Conservation (phyloP, 192 early-diverging fungal genomes). For the Irineochytrium annulatum region DNA sequence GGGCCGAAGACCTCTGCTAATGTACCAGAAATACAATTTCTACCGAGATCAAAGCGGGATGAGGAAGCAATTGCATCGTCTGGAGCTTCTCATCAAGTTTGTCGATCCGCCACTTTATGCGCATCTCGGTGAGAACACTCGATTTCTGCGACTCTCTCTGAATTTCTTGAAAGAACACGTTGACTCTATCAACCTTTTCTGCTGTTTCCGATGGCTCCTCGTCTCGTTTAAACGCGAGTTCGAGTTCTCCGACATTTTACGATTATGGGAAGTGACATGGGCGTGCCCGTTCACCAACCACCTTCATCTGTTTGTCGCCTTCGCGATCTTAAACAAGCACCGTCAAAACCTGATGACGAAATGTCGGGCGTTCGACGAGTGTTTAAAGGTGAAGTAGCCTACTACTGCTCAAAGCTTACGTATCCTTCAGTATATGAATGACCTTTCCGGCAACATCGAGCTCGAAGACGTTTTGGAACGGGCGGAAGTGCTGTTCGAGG, state of each 20-base stretch:
- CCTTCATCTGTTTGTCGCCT: slow-evolving; percentile 90
- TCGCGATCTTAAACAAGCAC: slow-evolving; percentile 91
- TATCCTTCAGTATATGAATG: slow-evolving; percentile 70
- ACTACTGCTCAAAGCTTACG: background rate
- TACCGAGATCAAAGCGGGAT: slow-evolving; percentile 90
- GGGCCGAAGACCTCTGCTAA: background rate
- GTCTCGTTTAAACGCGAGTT: slow-evolving; percentile 98
- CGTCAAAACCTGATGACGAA: slow-evolving; percentile 75
- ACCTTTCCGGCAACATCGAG: slow-evolving; percentile 70
- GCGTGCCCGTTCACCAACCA: slow-evolving; percentile 58
- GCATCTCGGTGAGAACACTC: slow-evolving; percentile 59
- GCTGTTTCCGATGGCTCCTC: slow-evolving; percentile 96
- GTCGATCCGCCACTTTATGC: slow-evolving; percentile 80
- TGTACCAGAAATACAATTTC: slow-evolving; percentile 73
- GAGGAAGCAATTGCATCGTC: slow-evolving; percentile 77
- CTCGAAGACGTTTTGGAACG: slow-evolving; percentile 32
- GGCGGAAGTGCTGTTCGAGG: slow-evolving; percentile 40
- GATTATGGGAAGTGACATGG: slow-evolving; percentile 83
- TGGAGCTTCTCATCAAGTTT: slow-evolving; percentile 80
- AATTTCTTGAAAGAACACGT: slow-evolving; percentile 45
- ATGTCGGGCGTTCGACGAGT: slow-evolving; percentile 83
- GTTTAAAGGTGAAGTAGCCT: slow-evolving; percentile 64
- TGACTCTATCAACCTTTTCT: slow-evolving; percentile 91
- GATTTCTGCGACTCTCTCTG: background rate
- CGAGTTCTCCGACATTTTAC: slow-evolving; percentile 72